Evolutionary conservation across 2,329 filamentous ascomycete genomes (phyloP).

Genomic region (Colletotrichum australisinense): DNA sequence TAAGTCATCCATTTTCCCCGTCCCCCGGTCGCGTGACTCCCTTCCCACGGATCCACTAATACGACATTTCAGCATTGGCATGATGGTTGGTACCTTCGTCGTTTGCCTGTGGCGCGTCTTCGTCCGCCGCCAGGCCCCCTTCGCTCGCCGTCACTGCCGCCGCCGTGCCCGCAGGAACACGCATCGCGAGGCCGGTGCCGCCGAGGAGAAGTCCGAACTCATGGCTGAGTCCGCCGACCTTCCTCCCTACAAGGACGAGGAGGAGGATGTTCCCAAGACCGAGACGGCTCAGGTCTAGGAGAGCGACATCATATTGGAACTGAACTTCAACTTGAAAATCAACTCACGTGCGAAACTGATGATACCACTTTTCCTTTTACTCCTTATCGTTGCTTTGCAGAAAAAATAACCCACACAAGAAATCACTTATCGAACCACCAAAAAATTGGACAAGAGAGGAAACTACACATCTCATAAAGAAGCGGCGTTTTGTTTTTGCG

Average conservation of each 20-base stretch:
- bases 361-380: slow-evolving; percentile 31
- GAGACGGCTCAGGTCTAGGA: slow-evolving; percentile 23
- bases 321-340: slow-evolving; percentile 1
- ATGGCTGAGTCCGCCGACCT: slow-evolving; percentile 52
- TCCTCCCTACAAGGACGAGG: slow-evolving; percentile 43
- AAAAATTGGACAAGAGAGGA: slow-evolving; percentile 34
- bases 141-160: slow-evolving; percentile 44
- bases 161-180: slow-evolving; percentile 51
- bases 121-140: slow-evolving; percentile 51
- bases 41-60: slow-evolving; percentile 42
- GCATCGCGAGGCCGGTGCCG: slow-evolving; percentile 48
- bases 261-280: slow-evolving; percentile 24
- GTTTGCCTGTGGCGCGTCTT: slow-evolving; percentile 69
- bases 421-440: not conserved
- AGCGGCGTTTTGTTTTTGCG: slow-evolving; percentile 12
- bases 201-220: slow-evolving; percentile 63
- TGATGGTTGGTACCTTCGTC: slow-evolving; percentile 72
- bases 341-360: slow-evolving; percentile 18
- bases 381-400: slow-evolving; percentile 8
- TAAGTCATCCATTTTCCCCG: slow-evolving; percentile 48
- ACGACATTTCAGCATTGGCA: slow-evolving; percentile 61
- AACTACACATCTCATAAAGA: slow-evolving; percentile 28
- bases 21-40: not conserved
- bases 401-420: not conserved
- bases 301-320: not conserved